Percentiles rank a stretch among this genome's conserved stretches.
These are phyloP conservation scores for Lasiosphaeris hirsuta DNA, from an alignment of 495 filamentous ascomycete species.

Conservation along the genomic window DNA sequence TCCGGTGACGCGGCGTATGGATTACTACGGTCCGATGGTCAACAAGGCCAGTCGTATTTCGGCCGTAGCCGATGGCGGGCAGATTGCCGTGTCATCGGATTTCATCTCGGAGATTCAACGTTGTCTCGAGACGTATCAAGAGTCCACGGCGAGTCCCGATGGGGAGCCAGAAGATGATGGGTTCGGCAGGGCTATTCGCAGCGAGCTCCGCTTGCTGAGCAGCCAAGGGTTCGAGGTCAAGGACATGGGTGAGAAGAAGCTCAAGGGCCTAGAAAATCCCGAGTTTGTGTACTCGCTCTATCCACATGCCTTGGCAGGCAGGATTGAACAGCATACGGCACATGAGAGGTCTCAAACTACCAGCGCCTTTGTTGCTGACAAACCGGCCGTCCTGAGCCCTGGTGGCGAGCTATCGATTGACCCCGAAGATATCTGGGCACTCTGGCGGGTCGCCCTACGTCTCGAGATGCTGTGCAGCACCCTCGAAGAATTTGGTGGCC, in stretches of 20 bases:
- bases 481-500: conserved; percentile 61
- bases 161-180: conserved; percentile 68
- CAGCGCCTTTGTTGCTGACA: conserved; percentile 42
- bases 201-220: conserved; percentile 80
- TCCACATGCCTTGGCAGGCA: conserved; percentile 79
- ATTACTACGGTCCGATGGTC: conserved; percentile 99
- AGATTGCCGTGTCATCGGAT: conserved; percentile 93
- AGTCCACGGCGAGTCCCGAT: conserved; percentile 66
- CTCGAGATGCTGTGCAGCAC: conserved; percentile 89
- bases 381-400: conserved; percentile 38
- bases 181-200: conserved; percentile 69
- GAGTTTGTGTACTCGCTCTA: conserved; percentile 94
- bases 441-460: conserved; percentile 86
- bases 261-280: conserved; percentile 97
- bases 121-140: conserved; percentile 78
- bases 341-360: conserved; percentile 37
- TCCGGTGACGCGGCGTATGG: conserved; percentile 95
- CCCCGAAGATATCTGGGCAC: conserved; percentile 76
- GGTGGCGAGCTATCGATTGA: conserved; percentile 66
- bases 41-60: conserved; percentile 94
- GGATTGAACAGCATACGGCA: conserved; percentile 61
- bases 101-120: conserved; percentile 95
- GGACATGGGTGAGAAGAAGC: conserved; percentile 85
- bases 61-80: conserved; percentile 90
- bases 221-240: conserved; percentile 96